Evolutionary conservation across 2,329 filamentous ascomycete genomes (phyloP).

Genomic region (Emericellopsis cladophorae): DNA sequence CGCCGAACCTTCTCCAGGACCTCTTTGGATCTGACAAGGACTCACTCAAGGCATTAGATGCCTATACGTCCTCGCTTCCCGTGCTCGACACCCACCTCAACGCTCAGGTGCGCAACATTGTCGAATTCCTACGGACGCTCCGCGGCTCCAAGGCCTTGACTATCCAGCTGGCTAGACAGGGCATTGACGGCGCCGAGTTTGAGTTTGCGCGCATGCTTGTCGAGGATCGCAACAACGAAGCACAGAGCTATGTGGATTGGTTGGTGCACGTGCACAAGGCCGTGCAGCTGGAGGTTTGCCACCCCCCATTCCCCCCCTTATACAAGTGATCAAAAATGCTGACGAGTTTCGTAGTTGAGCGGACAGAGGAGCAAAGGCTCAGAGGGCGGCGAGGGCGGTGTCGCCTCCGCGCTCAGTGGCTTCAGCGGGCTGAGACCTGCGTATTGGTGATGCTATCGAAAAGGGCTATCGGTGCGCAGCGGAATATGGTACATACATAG

Average conservation of each 20-base stretch:
- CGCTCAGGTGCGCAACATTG: conserved; percentile 84
- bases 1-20: conserved; percentile 80
- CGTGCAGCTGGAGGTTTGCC: conserved; percentile 73
- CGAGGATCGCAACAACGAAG: conserved; percentile 95
- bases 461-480: no score
- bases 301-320: neutral
- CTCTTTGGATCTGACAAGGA: conserved; percentile 69
- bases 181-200: conserved; percentile 87
- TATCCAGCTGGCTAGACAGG: conserved; percentile 83
- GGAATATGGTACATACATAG: no score
- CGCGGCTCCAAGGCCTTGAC: conserved; percentile 80
- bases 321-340: conserved; percentile 2
- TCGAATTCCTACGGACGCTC: conserved; percentile 71
- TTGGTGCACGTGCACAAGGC: conserved; percentile 87
- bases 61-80: conserved; percentile 68
- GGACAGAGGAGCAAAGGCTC: conserved; percentile 63
- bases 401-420: conserved; percentile 33
- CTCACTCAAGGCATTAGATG: conserved; percentile 63
- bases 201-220: conserved; percentile 87
- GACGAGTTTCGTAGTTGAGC: conserved; percentile 35
- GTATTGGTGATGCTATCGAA: conserved; percentile 33
- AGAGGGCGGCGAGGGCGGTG: conserved; percentile 21
- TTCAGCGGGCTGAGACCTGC: conserved; percentile 47
- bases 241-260: conserved; percentile 97
- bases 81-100: conserved; percentile 86